phyloP scores from a whole-genome alignment of 305 asterid species.

The Rubia balearica region DNA sequence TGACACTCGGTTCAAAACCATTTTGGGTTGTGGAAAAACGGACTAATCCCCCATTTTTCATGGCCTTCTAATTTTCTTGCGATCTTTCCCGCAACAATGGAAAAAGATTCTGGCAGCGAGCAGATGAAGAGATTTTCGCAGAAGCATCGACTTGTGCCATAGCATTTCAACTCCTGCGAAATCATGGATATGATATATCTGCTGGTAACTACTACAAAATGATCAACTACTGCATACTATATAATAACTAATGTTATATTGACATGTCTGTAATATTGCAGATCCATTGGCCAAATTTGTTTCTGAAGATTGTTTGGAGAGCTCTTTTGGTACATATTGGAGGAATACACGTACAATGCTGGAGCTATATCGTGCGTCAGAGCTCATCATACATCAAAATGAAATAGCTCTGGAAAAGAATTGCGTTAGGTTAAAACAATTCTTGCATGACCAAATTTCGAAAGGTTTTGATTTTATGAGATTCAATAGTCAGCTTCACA shows the following conservation, averaged over 20 bases:
- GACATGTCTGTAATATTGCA: constrained; percentile 23
- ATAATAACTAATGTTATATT: too few relatives aligned
- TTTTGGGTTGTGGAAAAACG: too few relatives aligned
- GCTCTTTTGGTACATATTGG: constrained; percentile 32
- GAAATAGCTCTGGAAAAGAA: constrained; percentile 44
- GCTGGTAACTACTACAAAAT: constrained; percentile 44
- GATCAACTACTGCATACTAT: too few relatives aligned
- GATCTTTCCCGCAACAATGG: neutral
- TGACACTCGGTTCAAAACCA: too few relatives aligned
- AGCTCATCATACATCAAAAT: constrained; percentile 38
- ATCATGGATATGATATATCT: constrained; percentile 57
- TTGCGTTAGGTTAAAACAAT: constrained; percentile 33
- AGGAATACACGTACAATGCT: constrained; percentile 39
- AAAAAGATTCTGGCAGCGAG: constrained; percentile 74
- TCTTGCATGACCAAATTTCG: constrained; percentile 41
- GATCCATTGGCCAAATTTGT: constrained; percentile 42
- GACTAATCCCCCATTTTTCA: too few relatives aligned
- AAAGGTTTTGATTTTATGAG: constrained; percentile 26
- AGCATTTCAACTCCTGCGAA: constrained; percentile 63
- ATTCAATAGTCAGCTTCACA: constrained; percentile 33
- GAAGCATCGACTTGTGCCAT: constrained; percentile 73
- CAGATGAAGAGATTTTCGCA: constrained; percentile 64
- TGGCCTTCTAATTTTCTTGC: neutral
- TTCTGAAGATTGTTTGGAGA: constrained; percentile 28
- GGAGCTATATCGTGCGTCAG: constrained; percentile 62